These are phyloP conservation scores for Spencermartinsiella ligniputridi DNA, from an alignment of 1,139 yeast species.

Conservation along the genomic window DNA sequence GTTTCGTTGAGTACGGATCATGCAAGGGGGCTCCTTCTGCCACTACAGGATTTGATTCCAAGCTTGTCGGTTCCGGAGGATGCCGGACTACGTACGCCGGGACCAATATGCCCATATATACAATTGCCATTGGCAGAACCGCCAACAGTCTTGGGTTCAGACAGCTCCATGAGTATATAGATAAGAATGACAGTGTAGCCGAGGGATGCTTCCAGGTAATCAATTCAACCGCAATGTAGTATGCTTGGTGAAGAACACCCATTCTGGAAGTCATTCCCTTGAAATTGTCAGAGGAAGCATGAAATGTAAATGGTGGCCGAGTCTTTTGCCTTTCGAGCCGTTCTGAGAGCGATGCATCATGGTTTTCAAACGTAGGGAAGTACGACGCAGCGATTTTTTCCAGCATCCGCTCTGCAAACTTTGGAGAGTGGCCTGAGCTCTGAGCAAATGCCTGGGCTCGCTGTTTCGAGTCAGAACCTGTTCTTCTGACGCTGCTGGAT, in stretches of 20 bases:
- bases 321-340: conserved; percentile 55
- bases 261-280: conserved; percentile 62
- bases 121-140: conserved; percentile 49
- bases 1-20: conserved; percentile 54
- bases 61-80: conserved; percentile 29
- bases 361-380: neutral
- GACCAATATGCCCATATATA: conserved; percentile 55
- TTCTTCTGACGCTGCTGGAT: neutral
- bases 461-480: neutral
- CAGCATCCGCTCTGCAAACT: conserved; percentile 58
- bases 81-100: conserved; percentile 62
- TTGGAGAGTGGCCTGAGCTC: conserved; percentile 4
- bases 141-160: conserved; percentile 58
- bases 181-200: conserved; percentile 55
- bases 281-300: conserved; percentile 64
- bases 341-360: conserved; percentile 22
- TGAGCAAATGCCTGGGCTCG: conserved; percentile 4
- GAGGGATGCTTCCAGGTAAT: conserved; percentile 63
- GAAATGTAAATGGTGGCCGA: conserved; percentile 68
- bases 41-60: conserved; percentile 48
- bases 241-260: conserved; percentile 43
- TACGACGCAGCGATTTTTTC: conserved; percentile 56
- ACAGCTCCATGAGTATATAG: conserved; percentile 53
- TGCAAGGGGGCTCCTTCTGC: conserved; percentile 51
- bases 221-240: conserved; percentile 47